phyloP scores from a whole-genome alignment of 2,329 filamentous ascomycete species.

The Colletotrichum nymphaeae region DNA sequence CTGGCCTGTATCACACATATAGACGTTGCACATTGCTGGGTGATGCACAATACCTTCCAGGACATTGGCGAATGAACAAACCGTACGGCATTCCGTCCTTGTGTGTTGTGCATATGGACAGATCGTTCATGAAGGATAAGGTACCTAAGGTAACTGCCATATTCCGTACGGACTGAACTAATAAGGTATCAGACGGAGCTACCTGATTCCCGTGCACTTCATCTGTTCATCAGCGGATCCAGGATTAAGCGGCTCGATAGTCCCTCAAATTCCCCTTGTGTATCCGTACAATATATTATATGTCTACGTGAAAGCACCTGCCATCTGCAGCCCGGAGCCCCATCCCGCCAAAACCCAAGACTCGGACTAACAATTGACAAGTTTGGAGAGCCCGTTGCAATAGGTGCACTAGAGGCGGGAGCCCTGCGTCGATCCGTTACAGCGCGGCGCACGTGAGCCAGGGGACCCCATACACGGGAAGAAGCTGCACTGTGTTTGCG shows the following conservation, averaged over 20 bases:
- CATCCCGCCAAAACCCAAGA: background rate
- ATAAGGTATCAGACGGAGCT: background rate
- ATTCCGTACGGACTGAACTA: too few relatives aligned
- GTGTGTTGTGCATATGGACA: background rate
- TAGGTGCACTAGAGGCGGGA: background rate
- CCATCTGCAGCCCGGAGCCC: background rate
- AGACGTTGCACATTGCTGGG: background rate
- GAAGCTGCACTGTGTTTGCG: conserved; percentile 19
- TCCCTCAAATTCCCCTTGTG: conserved; percentile 3
- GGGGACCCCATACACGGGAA: conserved; percentile 7
- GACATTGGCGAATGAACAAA: background rate
- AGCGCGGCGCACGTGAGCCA: conserved; percentile 22
- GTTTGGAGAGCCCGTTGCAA: background rate
- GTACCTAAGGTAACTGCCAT: background rate
- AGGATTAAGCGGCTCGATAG: background rate
- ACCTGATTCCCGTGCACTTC: background rate
- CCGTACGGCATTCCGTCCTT: background rate
- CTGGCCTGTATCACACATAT: background rate
- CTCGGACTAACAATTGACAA: background rate
- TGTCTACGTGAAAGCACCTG: background rate
- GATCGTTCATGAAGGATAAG: background rate
- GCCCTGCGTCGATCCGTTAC: conserved; percentile 35
- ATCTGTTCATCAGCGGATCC: background rate
- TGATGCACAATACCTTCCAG: too few relatives aligned
- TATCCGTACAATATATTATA: background rate